A percentile compares a stretch with the other conserved stretches of the same genome.
phyloP scores from a whole-genome alignment of 805 yeast species.

The Yamadazyma tumulicola region DNA sequence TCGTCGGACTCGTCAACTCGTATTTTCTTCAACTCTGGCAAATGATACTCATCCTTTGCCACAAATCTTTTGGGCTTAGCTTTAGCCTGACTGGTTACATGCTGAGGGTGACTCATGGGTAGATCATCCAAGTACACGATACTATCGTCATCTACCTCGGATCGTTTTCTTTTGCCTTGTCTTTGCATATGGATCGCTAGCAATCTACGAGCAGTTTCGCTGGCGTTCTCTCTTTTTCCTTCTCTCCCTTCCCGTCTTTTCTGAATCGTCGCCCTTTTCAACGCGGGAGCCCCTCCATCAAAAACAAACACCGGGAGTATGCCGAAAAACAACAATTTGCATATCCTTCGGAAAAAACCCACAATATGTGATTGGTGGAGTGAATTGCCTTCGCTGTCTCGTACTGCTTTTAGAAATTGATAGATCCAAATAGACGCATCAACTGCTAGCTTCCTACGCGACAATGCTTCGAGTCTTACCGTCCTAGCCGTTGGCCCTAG shows the following conservation, averaged over 20 bases:
- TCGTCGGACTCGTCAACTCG: conserved; percentile 55
- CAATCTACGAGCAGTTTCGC: conserved; percentile 73
- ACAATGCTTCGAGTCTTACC: conserved; percentile 79
- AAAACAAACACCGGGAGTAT: conserved; percentile 87
- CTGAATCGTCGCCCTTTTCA: conserved; percentile 76
- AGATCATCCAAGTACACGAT: conserved; percentile 17
- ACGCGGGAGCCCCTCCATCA: conserved; percentile 90
- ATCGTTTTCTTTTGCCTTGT: conserved; percentile 30
- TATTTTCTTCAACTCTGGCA: conserved; percentile 67
- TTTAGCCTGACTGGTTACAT: conserved; percentile 3
- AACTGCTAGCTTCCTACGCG: conserved; percentile 78
- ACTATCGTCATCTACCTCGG: conserved; percentile 12
- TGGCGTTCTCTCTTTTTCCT: conserved; percentile 67
- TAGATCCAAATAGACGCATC: conserved; percentile 99
- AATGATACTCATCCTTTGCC: conserved; percentile 76
- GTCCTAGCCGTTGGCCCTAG: conserved; percentile 89
- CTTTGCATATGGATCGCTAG: conserved; percentile 77
- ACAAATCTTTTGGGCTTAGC: conserved; percentile 30
- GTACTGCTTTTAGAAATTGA: conserved; percentile 91
- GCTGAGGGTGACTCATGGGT: conserved; percentile 11
- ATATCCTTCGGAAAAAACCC: conserved; percentile 93
- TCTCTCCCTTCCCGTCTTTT: conserved; percentile 70
- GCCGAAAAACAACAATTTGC: conserved; percentile 85
- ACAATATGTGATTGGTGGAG: conserved; percentile 79
- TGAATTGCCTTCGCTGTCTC: conserved; percentile 79